phyloP scores from a whole-genome alignment of 1,139 yeast genomes.

The Lodderomyces jiufengensis region DNA sequence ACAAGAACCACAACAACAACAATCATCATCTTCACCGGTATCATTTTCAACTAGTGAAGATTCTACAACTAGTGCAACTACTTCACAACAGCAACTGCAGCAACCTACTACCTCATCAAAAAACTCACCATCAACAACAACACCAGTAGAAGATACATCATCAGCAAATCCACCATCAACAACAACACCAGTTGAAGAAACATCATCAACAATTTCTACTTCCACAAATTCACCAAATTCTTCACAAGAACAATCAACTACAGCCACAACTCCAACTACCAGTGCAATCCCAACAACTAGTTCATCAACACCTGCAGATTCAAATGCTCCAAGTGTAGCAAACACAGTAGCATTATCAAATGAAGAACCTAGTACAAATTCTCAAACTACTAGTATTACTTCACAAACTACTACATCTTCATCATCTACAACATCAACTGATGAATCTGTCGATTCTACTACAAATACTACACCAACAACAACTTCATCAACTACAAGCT shows the following conservation, averaged over 20 bases:
- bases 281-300: slow-evolving; percentile 1
- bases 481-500: slow-evolving; percentile 1
- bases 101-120: slow-evolving; percentile 1
- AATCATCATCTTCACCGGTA: background rate
- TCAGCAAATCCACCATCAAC: too few relatives aligned
- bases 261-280: slow-evolving; percentile 1
- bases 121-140: slow-evolving; percentile 5
- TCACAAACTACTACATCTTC: background rate
- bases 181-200: slow-evolving; percentile 1
- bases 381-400: slow-evolving; percentile 1
- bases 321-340: slow-evolving; percentile 2
- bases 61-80: background rate
- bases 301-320: background rate
- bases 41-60: background rate
- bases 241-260: background rate
- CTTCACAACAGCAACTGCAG: slow-evolving; percentile 1
- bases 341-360: slow-evolving; percentile 8
- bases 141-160: slow-evolving; percentile 3
- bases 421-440: slow-evolving; percentile 1
- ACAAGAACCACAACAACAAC: background rate
- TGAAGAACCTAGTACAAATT: slow-evolving; percentile 1
- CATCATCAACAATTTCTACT: slow-evolving; percentile 3
- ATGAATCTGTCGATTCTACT: background rate
- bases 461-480: slow-evolving; percentile 1
- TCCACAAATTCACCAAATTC: slow-evolving; percentile 7